Evolutionary conservation across 768 basidiomycete genomes (phyloP).

Genomic region (Boletales sp.): DNA sequence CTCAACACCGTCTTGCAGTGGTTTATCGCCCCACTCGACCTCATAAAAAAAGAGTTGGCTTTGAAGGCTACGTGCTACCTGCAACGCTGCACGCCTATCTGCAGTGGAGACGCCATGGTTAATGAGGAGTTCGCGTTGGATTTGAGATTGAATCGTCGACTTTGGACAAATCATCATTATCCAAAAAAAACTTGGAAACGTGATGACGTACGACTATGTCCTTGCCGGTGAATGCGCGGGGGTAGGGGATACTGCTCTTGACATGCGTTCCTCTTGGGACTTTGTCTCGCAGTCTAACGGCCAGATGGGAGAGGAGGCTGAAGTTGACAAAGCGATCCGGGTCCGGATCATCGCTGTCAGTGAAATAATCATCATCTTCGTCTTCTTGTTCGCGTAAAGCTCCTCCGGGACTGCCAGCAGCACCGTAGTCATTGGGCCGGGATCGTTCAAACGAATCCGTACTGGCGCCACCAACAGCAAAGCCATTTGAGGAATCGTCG

Average conservation of each 20-base stretch:
- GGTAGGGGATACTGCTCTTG: conserved; percentile 91
- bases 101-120: conserved; percentile 70
- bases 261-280: conserved; percentile 85
- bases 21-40: conserved; percentile 88
- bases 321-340: conserved; percentile 83
- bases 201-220: conserved; percentile 79
- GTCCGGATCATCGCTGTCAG: conserved; percentile 59
- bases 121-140: conserved; percentile 78
- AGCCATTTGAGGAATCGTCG: conserved; percentile 18
- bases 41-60: conserved; percentile 95
- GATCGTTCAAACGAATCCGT: conserved; percentile 26
- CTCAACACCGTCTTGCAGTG: conserved; percentile 83
- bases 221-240: conserved; percentile 88
- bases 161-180: conserved; percentile 28
- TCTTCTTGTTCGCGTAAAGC: conserved; percentile 25
- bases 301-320: conserved; percentile 82
- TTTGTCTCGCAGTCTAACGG: conserved; percentile 85
- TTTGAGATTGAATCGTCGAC: conserved; percentile 86
- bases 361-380: conserved; percentile 30
- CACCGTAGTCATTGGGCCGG: conserved; percentile 16
- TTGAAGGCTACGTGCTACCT: conserved; percentile 87
- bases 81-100: conserved; percentile 79
- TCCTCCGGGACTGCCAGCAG: conserved; percentile 12
- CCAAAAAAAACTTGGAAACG: not conserved
- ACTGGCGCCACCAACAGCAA: conserved; percentile 15